Evolutionary conservation across 176 grass and related monocot genomes (phyloP).

Genomic region (Oryza glumipatula): DNA sequence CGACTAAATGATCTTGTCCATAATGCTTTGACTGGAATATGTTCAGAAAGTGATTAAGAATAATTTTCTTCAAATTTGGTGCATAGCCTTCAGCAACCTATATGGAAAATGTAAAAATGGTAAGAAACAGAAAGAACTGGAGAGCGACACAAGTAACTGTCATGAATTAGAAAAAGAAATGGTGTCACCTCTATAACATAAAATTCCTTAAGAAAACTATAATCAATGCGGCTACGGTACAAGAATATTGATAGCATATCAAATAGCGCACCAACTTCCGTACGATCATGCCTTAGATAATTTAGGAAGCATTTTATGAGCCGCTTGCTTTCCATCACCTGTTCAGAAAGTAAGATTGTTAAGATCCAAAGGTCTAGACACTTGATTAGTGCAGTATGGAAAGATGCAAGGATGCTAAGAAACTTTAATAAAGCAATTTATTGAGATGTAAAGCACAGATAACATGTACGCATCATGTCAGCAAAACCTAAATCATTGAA

Average conservation of each 20-base stretch:
- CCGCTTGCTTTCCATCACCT: slow-evolving; percentile 99
- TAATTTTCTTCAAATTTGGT: slow-evolving; percentile 86
- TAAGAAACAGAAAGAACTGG: slow-evolving; percentile 38
- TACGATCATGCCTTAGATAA: slow-evolving; percentile 84
- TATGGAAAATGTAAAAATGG: slow-evolving; percentile 22
- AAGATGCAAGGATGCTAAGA: slow-evolving; percentile 1
- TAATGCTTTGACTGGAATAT: slow-evolving; percentile 96
- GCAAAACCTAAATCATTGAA: not conserved
- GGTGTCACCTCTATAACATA: slow-evolving; percentile 90
- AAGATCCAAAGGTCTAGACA: not conserved
- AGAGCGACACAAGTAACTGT: slow-evolving; percentile 22
- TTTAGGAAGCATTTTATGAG: slow-evolving; percentile 98
- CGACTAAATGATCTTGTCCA: slow-evolving; percentile 97
- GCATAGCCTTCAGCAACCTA: slow-evolving; percentile 97
- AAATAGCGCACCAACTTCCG: slow-evolving; percentile 93
- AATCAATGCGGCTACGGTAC: slow-evolving; percentile 93
- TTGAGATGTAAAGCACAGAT: not conserved
- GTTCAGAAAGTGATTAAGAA: slow-evolving; percentile 87
- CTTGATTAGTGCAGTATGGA: not conserved
- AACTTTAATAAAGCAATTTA: slow-evolving; percentile 14
- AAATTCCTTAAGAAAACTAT: slow-evolving; percentile 97
- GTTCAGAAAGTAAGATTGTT: slow-evolving; percentile 37
- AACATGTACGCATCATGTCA: not conserved
- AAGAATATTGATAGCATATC: slow-evolving; percentile 99
- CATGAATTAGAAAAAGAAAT: slow-evolving; percentile 13